These are phyloP conservation scores for Umbelopsis sp. DNA, from an alignment of 192 early-diverging fungal genomes.

Conservation along the genomic window DNA sequence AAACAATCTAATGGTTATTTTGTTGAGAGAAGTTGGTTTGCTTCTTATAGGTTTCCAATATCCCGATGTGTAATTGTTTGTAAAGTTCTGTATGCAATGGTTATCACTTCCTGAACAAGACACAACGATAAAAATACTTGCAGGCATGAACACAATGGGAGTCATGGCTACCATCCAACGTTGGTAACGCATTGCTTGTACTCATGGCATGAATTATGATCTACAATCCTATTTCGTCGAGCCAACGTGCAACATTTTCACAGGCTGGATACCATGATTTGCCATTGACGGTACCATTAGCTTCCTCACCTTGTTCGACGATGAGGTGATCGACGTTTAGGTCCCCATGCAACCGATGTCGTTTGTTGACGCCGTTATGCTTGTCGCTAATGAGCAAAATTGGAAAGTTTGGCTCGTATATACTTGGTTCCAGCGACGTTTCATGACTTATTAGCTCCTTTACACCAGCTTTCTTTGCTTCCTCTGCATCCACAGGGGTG, in stretches of 20 bases:
- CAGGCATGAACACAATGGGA: no score
- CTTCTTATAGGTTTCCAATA: no score
- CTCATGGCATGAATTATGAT: no score
- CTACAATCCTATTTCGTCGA: background rate
- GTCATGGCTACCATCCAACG: no score
- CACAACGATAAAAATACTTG: no score
- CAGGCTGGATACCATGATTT: background rate
- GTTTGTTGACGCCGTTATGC: background rate
- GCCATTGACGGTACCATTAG: background rate
- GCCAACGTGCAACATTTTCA: background rate
- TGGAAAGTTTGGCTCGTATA: slow-evolving; percentile 1
- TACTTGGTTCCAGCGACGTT: background rate
- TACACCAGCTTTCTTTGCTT: background rate
- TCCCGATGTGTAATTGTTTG: no score
- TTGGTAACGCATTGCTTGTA: no score
- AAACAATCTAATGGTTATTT: no score
- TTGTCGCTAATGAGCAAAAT: background rate
- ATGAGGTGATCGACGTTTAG: background rate
- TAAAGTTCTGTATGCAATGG: no score
- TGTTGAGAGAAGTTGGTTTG: no score
- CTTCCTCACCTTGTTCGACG: background rate
- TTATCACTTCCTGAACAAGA: no score
- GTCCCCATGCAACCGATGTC: background rate
- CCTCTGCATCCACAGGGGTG: slow-evolving; percentile 32
- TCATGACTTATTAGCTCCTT: background rate